phyloP scores from a whole-genome alignment of 345 rosid species.

The Hirschfeldia incana region DNA sequence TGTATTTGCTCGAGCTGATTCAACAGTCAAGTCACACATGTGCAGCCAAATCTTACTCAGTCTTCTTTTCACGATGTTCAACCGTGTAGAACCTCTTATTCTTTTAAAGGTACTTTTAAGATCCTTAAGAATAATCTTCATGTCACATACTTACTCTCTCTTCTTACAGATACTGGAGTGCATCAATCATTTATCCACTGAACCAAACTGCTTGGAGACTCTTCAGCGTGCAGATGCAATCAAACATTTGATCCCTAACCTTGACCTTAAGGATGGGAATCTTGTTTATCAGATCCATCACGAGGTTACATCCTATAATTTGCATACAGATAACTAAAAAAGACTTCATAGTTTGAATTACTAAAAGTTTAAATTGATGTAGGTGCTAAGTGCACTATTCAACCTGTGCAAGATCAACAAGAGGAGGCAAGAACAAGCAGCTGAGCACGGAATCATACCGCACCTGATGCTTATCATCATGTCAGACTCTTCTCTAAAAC shows the following conservation, averaged over 20 bases:
- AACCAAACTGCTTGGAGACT: slow-evolving; percentile 94
- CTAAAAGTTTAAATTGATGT: slow-evolving; percentile 25
- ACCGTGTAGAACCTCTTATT: slow-evolving; percentile 60
- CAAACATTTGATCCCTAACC: slow-evolving; percentile 91
- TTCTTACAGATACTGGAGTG: slow-evolving; percentile 73
- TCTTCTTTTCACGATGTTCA: slow-evolving; percentile 94
- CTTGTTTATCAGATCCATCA: slow-evolving; percentile 80
- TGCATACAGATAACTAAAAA: slow-evolving; percentile 3
- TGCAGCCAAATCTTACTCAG: slow-evolving; percentile 48
- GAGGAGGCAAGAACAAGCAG: slow-evolving; percentile 99
- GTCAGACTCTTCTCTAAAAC: slow-evolving; percentile 78
- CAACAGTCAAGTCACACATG: slow-evolving; percentile 86
- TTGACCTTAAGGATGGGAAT: slow-evolving; percentile 85
- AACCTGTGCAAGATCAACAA: slow-evolving; percentile 99
- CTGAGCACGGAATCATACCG: slow-evolving; percentile 98
- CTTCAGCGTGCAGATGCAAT: slow-evolving; percentile 98
- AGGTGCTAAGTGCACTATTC: slow-evolving; percentile 96
- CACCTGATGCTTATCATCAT: slow-evolving; percentile 88
- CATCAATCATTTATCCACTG: slow-evolving; percentile 82
- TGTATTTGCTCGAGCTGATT: slow-evolving; percentile 97
- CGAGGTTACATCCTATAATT: slow-evolving; percentile 58
- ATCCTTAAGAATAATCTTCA: slow-evolving; percentile 3
- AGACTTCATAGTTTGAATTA: background rate
- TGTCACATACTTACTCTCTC: slow-evolving; percentile 21
- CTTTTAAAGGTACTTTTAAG: background rate